Percentiles rank a stretch among this genome's conserved stretches.
Evolutionary conservation across 2,329 filamentous ascomycete genomes (phyloP).

Genomic region (Cladosporium halotolerans): DNA sequence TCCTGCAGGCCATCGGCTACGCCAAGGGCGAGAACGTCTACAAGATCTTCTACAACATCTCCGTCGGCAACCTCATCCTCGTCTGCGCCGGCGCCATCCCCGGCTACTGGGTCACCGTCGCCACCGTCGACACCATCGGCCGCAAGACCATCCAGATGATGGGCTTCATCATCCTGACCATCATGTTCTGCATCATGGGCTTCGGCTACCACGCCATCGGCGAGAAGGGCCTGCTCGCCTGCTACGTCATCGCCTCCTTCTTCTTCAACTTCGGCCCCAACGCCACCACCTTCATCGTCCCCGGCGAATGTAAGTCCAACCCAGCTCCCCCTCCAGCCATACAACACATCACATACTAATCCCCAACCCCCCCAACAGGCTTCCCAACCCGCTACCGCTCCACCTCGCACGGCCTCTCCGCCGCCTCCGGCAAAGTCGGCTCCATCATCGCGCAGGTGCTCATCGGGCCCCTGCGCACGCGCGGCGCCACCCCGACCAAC

Average conservation of each 20-base stretch:
- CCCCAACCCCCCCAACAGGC: constrained; percentile 16
- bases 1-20: constrained; percentile 67
- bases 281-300: constrained; percentile 47
- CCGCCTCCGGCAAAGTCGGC: constrained; percentile 44
- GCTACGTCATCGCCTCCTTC: constrained; percentile 45
- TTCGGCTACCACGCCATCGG: constrained; percentile 43
- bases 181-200: constrained; percentile 45
- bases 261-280: constrained; percentile 52
- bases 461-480: constrained; percentile 46
- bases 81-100: constrained; percentile 73
- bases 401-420: constrained; percentile 45
- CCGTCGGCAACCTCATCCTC: constrained; percentile 71
- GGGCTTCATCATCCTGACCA: constrained; percentile 43
- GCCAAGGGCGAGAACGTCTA: constrained; percentile 62
- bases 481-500: constrained; percentile 47
- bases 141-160: constrained; percentile 70
- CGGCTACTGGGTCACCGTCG: constrained; percentile 75
- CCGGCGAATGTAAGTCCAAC: constrained; percentile 33
- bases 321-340: background rate
- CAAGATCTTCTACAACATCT: constrained; percentile 64
- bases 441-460: constrained; percentile 46
- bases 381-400: constrained; percentile 46
- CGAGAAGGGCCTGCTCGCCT: constrained; percentile 37
- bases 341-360: background rate
- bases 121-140: constrained; percentile 65